Conservation (phyloP, 2,329 filamentous ascomycete genomes). For the Sphaerulina vaccinii region DNA sequence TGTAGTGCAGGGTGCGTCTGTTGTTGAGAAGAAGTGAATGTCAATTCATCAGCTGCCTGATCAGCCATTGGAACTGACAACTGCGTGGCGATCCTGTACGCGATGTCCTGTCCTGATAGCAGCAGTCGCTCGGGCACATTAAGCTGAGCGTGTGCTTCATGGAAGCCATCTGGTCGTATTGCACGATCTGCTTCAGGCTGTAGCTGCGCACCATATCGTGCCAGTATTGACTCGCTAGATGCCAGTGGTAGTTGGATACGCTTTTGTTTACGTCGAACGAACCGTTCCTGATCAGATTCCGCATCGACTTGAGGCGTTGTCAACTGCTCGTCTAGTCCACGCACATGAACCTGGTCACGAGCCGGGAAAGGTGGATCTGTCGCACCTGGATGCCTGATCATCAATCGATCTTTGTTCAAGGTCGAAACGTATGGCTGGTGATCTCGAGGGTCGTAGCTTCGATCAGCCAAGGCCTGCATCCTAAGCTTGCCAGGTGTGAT, state of each 20-base stretch:
- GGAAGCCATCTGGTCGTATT: conserved; percentile 33
- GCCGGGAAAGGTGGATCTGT: conserved; percentile 70
- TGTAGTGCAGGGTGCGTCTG: conserved; percentile 58
- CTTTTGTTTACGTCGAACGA: conserved; percentile 40
- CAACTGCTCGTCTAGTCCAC: conserved; percentile 42
- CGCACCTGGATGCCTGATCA: conserved; percentile 63
- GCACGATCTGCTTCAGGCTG: conserved; percentile 23
- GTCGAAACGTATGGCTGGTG: conserved; percentile 28
- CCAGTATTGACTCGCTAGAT: conserved; percentile 28
- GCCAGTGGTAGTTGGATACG: conserved; percentile 26
- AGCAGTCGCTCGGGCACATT: conserved; percentile 34
- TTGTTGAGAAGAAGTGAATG: conserved; percentile 15
- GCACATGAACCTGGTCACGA: conserved; percentile 62
- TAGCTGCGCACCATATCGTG: conserved; percentile 22
- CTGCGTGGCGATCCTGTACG: conserved; percentile 32
- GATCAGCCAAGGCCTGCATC: conserved; percentile 31
- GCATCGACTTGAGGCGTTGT: not conserved
- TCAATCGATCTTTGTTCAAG: conserved; percentile 35
- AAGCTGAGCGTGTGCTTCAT: conserved; percentile 35
- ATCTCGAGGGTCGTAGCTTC: conserved; percentile 21
- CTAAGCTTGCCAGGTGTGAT: conserved; percentile 49
- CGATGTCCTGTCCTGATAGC: conserved; percentile 41
- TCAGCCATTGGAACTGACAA: conserved; percentile 30
- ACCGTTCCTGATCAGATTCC: conserved; percentile 2
- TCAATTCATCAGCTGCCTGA: conserved; percentile 19